Conservation (phyloP, 352 stramenopile genomes). For the Pythium dissimile region DNA sequence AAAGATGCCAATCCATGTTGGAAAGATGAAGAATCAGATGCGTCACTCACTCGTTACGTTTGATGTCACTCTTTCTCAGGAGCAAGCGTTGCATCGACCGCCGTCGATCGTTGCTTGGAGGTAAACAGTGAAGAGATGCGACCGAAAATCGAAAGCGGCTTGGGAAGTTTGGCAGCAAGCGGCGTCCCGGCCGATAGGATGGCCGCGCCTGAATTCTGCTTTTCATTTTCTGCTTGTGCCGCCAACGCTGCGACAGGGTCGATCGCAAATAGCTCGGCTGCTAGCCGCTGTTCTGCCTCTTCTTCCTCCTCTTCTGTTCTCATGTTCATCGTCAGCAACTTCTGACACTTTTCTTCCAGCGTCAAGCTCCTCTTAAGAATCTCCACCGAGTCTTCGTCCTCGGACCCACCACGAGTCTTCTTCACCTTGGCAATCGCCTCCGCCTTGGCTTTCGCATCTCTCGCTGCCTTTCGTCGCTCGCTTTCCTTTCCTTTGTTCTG, state of each 20-base stretch:
- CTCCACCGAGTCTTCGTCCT: conserved; percentile 3
- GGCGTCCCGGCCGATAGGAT: neutral
- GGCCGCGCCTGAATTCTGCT: neutral
- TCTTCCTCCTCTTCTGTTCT: conserved; percentile 29
- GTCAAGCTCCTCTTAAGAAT: conserved; percentile 17
- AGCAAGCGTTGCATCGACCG: too few species aligned
- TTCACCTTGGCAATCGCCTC: conserved; percentile 6
- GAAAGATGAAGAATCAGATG: too few species aligned
- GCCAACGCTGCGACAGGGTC: conserved; percentile 16
- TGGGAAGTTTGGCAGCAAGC: too few species aligned
- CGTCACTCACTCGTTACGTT: too few species aligned
- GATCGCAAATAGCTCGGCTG: conserved; percentile 16
- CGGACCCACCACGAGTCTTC: neutral
- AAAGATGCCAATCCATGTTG: neutral
- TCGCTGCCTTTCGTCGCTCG: conserved; percentile 8
- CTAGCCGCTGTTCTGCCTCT: conserved; percentile 17
- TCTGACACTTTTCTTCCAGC: conserved; percentile 26
- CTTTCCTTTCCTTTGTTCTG: conserved; percentile 13
- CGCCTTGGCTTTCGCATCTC: conserved; percentile 17
- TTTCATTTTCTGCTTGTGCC: neutral
- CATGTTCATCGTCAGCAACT: conserved; percentile 25
- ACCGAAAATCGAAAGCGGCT: neutral
- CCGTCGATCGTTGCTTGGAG: neutral
- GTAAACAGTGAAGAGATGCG: neutral
- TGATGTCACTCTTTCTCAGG: too few species aligned